A percentile compares a stretch with the other conserved stretches of the same genome.
Evolutionary conservation across 352 stramenopile species (phyloP).

Genomic region (Phytopythium aichiense): DNA sequence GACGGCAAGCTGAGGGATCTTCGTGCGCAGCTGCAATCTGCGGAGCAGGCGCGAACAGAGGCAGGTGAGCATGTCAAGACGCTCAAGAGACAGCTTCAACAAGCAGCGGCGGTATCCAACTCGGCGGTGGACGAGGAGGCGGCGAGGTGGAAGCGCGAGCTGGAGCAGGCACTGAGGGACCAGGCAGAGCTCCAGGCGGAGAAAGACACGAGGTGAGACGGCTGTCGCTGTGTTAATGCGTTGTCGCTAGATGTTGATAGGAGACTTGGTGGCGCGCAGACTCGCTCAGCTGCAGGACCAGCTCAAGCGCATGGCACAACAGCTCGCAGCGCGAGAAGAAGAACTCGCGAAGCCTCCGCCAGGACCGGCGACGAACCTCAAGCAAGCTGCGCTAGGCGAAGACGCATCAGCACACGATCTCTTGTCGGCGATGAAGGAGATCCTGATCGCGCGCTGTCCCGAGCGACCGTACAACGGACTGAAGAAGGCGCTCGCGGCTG

Average conservation of each 20-base stretch:
- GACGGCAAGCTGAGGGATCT: slow-evolving; percentile 19
- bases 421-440: slow-evolving; percentile 63
- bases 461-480: slow-evolving; percentile 72
- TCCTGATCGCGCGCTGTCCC: slow-evolving; percentile 47
- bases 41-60: slow-evolving; percentile 36
- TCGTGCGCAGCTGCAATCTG: slow-evolving; percentile 17
- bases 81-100: slow-evolving; percentile 43
- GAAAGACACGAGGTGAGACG: slow-evolving; percentile 27
- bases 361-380: slow-evolving; percentile 35
- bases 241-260: neutral
- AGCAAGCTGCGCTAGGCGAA: slow-evolving; percentile 34
- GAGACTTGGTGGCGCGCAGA: slow-evolving; percentile 6
- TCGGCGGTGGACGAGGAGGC: slow-evolving; percentile 26
- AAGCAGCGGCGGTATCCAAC: slow-evolving; percentile 14
- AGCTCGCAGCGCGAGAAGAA: slow-evolving; percentile 16
- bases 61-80: slow-evolving; percentile 46
- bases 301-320: slow-evolving; percentile 16
- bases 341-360: slow-evolving; percentile 10
- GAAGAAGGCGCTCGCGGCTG: slow-evolving; percentile 69
- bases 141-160: slow-evolving; percentile 44
- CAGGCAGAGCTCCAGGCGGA: slow-evolving; percentile 39
- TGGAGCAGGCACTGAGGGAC: slow-evolving; percentile 48
- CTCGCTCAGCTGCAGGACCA: slow-evolving; percentile 23
- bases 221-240: neutral
- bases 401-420: slow-evolving; percentile 61